Conservation (phyloP, 345 rosid genomes). For the Brassica napus region Da-Ae NC_063449.1:11186001-11186500, state of each 20-base stretch:
- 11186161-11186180: constrained; percentile 29
- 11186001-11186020: constrained; percentile 90
- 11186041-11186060: constrained; percentile 91
- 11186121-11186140: constrained; percentile 37
- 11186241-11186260: constrained; percentile 84
- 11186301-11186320: constrained; percentile 45
- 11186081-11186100: constrained; percentile 88
- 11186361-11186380: constrained; percentile 28
- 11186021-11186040: constrained; percentile 99
- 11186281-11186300: constrained; percentile 99
- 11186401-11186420: constrained; percentile 86
- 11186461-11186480: constrained; percentile 82
- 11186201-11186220: constrained; percentile 77
- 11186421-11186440: constrained; percentile 89
- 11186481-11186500: constrained; percentile 80
- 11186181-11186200: constrained; percentile 88
- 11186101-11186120: constrained; percentile 54
- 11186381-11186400: constrained; percentile 83
- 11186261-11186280: constrained; percentile 86
- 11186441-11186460: constrained; percentile 98
- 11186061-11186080: constrained; percentile 81
- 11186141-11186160: constrained; percentile 16
- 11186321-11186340: constrained; percentile 13
- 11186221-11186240: constrained; percentile 92
- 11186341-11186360: constrained; percentile 3